Conservation (phyloP, 768 basidiomycete species). For the Tephrocybe rancida region DNA sequence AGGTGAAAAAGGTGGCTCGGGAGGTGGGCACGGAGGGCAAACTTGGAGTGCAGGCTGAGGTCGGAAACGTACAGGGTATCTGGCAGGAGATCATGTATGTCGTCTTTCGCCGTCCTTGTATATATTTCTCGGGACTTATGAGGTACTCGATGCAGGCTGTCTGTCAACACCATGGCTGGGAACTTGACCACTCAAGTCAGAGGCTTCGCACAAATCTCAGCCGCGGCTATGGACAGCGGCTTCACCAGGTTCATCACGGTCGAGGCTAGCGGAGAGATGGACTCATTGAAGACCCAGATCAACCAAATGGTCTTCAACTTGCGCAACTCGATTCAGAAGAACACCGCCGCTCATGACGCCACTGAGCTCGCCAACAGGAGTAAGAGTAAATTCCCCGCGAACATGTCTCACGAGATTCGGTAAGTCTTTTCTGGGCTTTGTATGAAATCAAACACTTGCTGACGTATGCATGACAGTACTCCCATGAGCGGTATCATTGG, state of each 20-base stretch:
- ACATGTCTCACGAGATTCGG: constrained; percentile 98
- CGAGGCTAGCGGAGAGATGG: constrained; percentile 98
- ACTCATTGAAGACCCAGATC: constrained; percentile 98
- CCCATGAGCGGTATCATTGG: constrained; percentile 99
- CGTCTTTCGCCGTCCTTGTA: background rate
- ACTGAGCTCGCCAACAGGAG: constrained; percentile 97
- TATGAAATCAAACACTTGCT: constrained; percentile 12
- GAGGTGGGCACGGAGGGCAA: constrained; percentile 99
- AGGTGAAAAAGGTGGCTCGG: constrained; percentile 91
- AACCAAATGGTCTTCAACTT: constrained; percentile 99
- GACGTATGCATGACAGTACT: constrained; percentile 53
- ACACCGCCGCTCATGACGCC: constrained; percentile 94
- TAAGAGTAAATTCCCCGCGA: constrained; percentile 98
- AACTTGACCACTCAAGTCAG: constrained; percentile 98
- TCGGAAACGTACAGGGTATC: constrained; percentile 94
- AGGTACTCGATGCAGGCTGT: constrained; percentile 56
- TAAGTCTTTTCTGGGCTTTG: constrained; percentile 36
- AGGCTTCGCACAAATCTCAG: constrained; percentile 98
- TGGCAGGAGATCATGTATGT: constrained; percentile 99
- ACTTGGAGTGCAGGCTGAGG: constrained; percentile 95
- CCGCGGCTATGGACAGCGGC: constrained; percentile 98
- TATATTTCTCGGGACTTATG: background rate
- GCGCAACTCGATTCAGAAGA: constrained; percentile 97
- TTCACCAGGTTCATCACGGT: constrained; percentile 99
- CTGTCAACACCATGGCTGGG: constrained; percentile 97